A percentile compares a stretch with the other conserved stretches of the same genome.
Evolutionary conservation across 345 rosid species (phyloP).

Genomic region (Theobroma cacao): DNA sequence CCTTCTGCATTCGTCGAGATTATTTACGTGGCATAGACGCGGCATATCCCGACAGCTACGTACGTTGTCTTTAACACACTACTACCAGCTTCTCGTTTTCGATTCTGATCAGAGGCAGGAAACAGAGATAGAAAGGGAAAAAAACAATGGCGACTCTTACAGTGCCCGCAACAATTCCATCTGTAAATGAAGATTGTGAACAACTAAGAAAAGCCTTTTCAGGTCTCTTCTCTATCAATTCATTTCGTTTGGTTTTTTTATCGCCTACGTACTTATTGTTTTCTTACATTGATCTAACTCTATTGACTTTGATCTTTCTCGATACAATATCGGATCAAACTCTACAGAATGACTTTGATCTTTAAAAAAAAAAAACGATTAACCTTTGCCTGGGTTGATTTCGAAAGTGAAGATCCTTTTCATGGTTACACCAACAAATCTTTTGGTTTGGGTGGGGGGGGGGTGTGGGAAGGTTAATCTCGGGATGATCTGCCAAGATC

Average conservation of each 20-base stretch:
- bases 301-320: background rate
- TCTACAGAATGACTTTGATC: background rate
- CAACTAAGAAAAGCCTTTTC: constrained; percentile 64
- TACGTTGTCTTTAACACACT: background rate
- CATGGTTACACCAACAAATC: background rate
- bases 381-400: background rate
- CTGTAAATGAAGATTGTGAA: constrained; percentile 61
- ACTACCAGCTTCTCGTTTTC: constrained; percentile 21
- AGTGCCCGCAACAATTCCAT: constrained; percentile 46
- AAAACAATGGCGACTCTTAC: constrained; percentile 55
- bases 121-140: background rate
- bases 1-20: background rate
- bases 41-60: constrained; percentile 17
- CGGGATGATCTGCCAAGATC: constrained; percentile 2
- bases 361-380: too few species aligned
- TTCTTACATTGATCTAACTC: background rate
- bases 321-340: background rate
- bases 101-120: constrained; percentile 19
- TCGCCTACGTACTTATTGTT: background rate
- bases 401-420: background rate
- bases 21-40: constrained; percentile 23
- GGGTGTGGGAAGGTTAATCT: background rate
- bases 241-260: constrained; percentile 10
- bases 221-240: constrained; percentile 30
- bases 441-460: background rate